These are phyloP conservation scores for Penicillium egyptiacum DNA, from an alignment of 495 filamentous ascomycete species.

Conservation along the genomic window DNA sequence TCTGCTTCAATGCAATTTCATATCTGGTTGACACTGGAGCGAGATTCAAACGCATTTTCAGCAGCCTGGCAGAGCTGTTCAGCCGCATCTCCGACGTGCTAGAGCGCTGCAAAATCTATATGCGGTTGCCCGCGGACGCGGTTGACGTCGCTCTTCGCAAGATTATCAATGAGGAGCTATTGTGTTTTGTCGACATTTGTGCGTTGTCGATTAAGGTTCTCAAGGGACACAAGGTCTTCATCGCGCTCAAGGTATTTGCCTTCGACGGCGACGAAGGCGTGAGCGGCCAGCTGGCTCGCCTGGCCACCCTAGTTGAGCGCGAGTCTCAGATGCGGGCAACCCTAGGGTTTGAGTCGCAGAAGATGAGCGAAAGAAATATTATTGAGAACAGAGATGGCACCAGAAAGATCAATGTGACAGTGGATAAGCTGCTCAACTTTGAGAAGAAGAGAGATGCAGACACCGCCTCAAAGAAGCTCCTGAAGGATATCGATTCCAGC, in stretches of 20 bases:
- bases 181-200: conserved; percentile 32
- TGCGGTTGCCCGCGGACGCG: conserved; percentile 24
- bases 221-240: conserved; percentile 28
- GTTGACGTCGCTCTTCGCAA: conserved; percentile 25
- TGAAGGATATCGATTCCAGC: conserved; percentile 14
- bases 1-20: conserved; percentile 31
- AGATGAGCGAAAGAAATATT: conserved; percentile 15
- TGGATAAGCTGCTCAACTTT: conserved; percentile 17
- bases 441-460: conserved; percentile 23
- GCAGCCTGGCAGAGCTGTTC: conserved; percentile 27
- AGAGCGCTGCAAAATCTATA: conserved; percentile 31
- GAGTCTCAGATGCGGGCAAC: conserved; percentile 27
- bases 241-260: conserved; percentile 29
- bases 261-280: conserved; percentile 30
- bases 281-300: conserved; percentile 18
- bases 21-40: conserved; percentile 29
- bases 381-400: conserved; percentile 19
- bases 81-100: conserved; percentile 26
- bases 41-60: conserved; percentile 32
- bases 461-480: conserved; percentile 2
- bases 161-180: conserved; percentile 31
- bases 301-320: conserved; percentile 22
- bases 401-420: conserved; percentile 13
- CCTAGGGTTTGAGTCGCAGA: conserved; percentile 24
- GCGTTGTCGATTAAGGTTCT: conserved; percentile 28